Evolutionary conservation across 345 rosid genomes (phyloP).

Genomic region (thale cress (Arabidopsis thaliana)): DNA sequence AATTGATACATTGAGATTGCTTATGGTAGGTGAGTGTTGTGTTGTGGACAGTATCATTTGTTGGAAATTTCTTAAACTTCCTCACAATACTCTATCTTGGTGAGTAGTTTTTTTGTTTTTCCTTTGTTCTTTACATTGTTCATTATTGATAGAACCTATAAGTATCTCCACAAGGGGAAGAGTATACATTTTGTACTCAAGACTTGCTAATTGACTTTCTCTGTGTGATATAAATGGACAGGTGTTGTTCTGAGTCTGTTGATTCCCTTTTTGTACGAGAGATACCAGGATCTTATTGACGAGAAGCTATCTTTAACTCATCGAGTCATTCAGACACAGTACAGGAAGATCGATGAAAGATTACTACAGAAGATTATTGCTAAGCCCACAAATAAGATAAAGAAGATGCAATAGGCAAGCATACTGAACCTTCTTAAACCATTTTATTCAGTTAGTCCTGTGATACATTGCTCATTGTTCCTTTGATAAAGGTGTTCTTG

Average conservation of each 20-base stretch:
- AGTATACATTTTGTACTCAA: background rate
- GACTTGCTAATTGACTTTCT: slow-evolving; percentile 6
- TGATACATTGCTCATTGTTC: background rate
- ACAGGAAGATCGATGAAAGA: slow-evolving; percentile 60
- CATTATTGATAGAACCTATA: background rate
- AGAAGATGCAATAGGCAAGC: slow-evolving; percentile 78
- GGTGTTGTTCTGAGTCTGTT: slow-evolving; percentile 74
- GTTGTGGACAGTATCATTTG: slow-evolving; percentile 64
- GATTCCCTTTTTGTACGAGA: slow-evolving; percentile 68
- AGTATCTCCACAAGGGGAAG: background rate
- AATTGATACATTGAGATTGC: background rate
- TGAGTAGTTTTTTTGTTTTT: slow-evolving; percentile 45
- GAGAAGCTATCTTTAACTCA: slow-evolving; percentile 61
- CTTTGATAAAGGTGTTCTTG: background rate
- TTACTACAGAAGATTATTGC: slow-evolving; percentile 57
- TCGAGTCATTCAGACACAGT: slow-evolving; percentile 60
- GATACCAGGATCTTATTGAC: slow-evolving; percentile 70
- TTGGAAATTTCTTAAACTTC: slow-evolving; percentile 73
- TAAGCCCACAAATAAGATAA: slow-evolving; percentile 56
- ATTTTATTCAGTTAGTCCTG: background rate
- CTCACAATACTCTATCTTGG: slow-evolving; percentile 80
- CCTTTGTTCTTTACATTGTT: slow-evolving; percentile 9
- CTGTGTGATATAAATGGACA: slow-evolving; percentile 43
- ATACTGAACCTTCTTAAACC: background rate
- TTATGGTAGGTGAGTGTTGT: slow-evolving; percentile 64